Evolutionary conservation across 2,329 filamentous ascomycete species (phyloP).

Genomic region (Fusarium siculi): DNA sequence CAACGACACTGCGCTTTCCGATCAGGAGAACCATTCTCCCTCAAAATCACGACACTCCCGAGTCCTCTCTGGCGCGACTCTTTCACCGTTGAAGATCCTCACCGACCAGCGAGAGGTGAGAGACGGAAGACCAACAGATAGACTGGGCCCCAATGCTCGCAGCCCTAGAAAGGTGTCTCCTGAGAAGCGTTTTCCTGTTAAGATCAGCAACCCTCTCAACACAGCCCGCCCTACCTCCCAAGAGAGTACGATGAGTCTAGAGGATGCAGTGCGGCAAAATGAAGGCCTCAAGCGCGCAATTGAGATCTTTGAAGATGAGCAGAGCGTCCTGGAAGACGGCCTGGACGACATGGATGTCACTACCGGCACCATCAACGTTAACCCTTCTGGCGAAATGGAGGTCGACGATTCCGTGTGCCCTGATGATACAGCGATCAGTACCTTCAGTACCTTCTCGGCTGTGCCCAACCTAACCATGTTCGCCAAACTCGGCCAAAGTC

Average conservation of each 20-base stretch:
- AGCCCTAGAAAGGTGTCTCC: slow-evolving; percentile 62
- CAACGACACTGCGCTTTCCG: slow-evolving; percentile 47
- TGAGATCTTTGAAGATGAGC: slow-evolving; percentile 70
- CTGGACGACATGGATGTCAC: slow-evolving; percentile 42
- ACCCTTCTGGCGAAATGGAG: slow-evolving; percentile 37
- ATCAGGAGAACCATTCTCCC: slow-evolving; percentile 61
- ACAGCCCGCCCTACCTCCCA: slow-evolving; percentile 32
- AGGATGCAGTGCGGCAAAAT: slow-evolving; percentile 65
- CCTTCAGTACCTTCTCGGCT: slow-evolving; percentile 89
- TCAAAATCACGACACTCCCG: slow-evolving; percentile 63
- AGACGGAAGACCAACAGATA: slow-evolving; percentile 34
- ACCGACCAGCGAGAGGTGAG: slow-evolving; percentile 47
- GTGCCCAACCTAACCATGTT: slow-evolving; percentile 89
- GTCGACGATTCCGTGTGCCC: slow-evolving; percentile 58
- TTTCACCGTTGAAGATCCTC: slow-evolving; percentile 69
- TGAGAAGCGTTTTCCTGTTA: slow-evolving; percentile 71
- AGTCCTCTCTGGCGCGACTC: slow-evolving; percentile 66
- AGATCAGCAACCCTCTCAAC: slow-evolving; percentile 55
- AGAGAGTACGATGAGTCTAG: slow-evolving; percentile 58
- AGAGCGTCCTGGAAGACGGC: slow-evolving; percentile 44
- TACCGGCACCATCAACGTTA: slow-evolving; percentile 44
- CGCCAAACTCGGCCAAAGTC: slow-evolving; percentile 75
- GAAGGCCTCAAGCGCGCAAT: slow-evolving; percentile 68
- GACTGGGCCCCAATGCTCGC: slow-evolving; percentile 47
- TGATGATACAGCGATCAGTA: slow-evolving; percentile 81